Base-by-base conservation (phyloP, 192 early-diverging fungal species). In the Podila minutissima region DNA sequence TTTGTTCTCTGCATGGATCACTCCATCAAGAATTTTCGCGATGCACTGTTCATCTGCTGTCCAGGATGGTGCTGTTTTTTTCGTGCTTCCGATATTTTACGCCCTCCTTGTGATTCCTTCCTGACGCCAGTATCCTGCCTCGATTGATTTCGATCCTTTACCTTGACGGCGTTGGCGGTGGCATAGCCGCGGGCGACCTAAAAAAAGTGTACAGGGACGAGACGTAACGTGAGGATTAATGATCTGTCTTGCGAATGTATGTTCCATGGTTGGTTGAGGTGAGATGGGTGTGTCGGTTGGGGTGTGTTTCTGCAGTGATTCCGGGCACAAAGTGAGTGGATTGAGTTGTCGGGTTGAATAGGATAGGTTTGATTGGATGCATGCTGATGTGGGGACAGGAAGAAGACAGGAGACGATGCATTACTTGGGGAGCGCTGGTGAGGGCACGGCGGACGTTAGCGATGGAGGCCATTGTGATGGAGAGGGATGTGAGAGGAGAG, bases 111-210 rank as follows among this genome's bases (percentile, higher is more conserved):
- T 17, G 41, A 60, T 60, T 15, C 19, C 22, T 7, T 26, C 5
- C 6, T 31, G 29, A 7, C 10, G 15, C 1, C 1, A 8, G 3
- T n/a, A 24, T 24, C 8, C 29, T n/a, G 31, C 31, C 8, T 37
- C 6, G 12, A 6, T 4, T 58, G 31, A 35, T 53, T 53, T 53
- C 22, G 20, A 48, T 22, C n/a, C 66, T 19, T 31, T 89, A 89
- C 88, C 88, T 89, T 90, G 82, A 73, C 57, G 26, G 75, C 58
- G 13, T 83, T 62, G 64, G 87, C 84, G 35, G 89, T 74, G 67
- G 90, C 89, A 79, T 91, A 91, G 74, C 86, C 85, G 65, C 90
- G 90, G 63, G 78, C 83, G 76, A 89, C 73, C 90, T 89, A 87
- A 48, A 32, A 48, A 32, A 17, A n/a, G 17, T 15, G 31, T 0